Evolutionary conservation across 2,329 filamentous ascomycete species (phyloP).

Genomic region (Gnomoniopsis smithogilvyi): DNA sequence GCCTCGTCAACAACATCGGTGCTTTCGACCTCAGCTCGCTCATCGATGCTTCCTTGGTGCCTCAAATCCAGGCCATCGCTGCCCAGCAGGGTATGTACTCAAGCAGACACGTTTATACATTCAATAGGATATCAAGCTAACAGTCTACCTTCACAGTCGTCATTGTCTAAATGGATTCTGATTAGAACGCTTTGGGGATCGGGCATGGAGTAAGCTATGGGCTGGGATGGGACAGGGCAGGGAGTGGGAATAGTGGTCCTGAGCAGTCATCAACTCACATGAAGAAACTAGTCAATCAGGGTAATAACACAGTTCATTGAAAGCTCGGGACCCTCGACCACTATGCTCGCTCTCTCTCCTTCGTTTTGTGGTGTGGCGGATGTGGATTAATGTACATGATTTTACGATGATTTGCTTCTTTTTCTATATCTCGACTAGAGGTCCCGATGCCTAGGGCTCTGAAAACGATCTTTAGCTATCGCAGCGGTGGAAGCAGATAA

Average conservation of each 20-base stretch:
- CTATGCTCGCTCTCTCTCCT: background rate
- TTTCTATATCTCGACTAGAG: background rate
- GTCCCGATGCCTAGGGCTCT: background rate
- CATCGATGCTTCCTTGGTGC: conserved; percentile 20
- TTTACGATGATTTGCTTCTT: background rate
- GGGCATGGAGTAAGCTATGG: background rate
- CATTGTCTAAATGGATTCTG: background rate
- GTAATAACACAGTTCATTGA: conserved; percentile 8
- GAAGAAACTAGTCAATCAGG: conserved; percentile 7
- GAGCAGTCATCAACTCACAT: conserved; percentile 4
- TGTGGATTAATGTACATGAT: background rate
- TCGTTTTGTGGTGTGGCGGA: background rate
- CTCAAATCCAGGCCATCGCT: conserved; percentile 22
- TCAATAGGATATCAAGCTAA: background rate
- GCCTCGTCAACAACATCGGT: conserved; percentile 25
- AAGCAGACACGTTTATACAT: too few species aligned
- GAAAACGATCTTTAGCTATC: background rate
- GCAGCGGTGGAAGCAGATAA: background rate
- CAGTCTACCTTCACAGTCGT: background rate
- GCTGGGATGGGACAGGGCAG: background rate
- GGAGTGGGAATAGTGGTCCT: background rate
- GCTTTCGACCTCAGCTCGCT: conserved; percentile 25
- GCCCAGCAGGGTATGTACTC: conserved; percentile 11
- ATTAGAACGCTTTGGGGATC: background rate
- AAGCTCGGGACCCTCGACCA: conserved; percentile 1